Conservation (phyloP, 441 rosid genomes). For the Euphorbia schlechtendalii region DNA sequence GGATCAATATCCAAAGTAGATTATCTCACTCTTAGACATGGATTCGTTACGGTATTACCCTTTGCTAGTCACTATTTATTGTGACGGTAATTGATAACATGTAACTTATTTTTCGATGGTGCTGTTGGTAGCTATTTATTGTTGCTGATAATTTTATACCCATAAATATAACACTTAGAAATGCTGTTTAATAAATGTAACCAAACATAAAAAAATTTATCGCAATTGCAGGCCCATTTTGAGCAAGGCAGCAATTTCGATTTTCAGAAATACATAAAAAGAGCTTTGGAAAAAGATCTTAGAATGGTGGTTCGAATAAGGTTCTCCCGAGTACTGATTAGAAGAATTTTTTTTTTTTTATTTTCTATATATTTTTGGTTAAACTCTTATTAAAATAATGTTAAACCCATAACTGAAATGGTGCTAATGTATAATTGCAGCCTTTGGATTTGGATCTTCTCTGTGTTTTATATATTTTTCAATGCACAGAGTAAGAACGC, state of each 20-base stretch:
- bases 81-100: too few species aligned
- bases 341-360: too few species aligned
- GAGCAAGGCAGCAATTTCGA: constrained; percentile 45
- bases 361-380: too few species aligned
- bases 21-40: constrained; percentile 62
- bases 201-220: too few species aligned
- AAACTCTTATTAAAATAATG: too few species aligned
- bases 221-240: constrained; percentile 75
- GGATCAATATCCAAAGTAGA: constrained; percentile 57
- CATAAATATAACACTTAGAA: too few species aligned
- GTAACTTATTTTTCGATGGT: too few species aligned
- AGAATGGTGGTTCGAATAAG: constrained; percentile 53
- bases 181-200: too few species aligned
- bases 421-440: constrained; percentile 26
- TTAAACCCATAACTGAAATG: too few species aligned
- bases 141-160: too few species aligned
- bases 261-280: constrained; percentile 58
- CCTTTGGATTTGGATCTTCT: constrained; percentile 46
- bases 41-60: constrained; percentile 49
- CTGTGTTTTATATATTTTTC: constrained; percentile 43
- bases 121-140: too few species aligned
- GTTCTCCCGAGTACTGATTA: constrained; percentile 16
- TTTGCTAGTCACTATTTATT: not conserved
- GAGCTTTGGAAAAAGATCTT: constrained; percentile 65
- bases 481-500: constrained; percentile 38